These are phyloP conservation scores for Creolimax fragrantissima DNA, from an alignment of 78 protist genomes.

Conservation along the genomic window DNA sequence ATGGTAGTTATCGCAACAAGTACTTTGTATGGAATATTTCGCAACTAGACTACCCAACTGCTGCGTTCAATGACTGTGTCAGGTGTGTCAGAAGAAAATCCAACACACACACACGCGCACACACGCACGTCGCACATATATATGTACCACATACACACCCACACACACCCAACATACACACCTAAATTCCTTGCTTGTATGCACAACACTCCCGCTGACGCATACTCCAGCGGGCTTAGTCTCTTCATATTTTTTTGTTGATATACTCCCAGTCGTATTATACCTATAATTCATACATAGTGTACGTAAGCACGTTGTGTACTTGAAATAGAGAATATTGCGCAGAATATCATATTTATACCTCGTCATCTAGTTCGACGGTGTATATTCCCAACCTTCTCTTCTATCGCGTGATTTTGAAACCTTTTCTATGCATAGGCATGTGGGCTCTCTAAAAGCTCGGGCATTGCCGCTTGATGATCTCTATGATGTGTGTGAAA, in stretches of 20 bases:
- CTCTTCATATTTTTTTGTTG: too few species aligned
- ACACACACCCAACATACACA: background rate
- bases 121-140: background rate
- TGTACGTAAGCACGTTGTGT: too few species aligned
- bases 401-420: too few species aligned
- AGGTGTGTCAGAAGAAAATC: background rate
- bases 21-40: background rate
- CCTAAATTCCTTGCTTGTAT: background rate
- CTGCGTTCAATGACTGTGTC: too few species aligned
- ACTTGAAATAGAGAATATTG: too few species aligned
- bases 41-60: too few species aligned
- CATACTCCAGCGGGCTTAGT: too few species aligned
- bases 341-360: background rate
- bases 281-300: too few species aligned
- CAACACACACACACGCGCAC: background rate
- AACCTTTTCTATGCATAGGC: background rate
- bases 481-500: constrained; percentile 5
- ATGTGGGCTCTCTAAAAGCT: background rate
- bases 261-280: too few species aligned
- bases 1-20: background rate
- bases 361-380: background rate
- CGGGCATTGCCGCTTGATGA: background rate
- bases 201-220: too few species aligned
- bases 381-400: too few species aligned
- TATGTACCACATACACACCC: background rate